A percentile compares a stretch with the other conserved stretches of the same genome.
Conservation (phyloP, 108 stramenopile species). For the Phaeodactylum tricornutum region DNA sequence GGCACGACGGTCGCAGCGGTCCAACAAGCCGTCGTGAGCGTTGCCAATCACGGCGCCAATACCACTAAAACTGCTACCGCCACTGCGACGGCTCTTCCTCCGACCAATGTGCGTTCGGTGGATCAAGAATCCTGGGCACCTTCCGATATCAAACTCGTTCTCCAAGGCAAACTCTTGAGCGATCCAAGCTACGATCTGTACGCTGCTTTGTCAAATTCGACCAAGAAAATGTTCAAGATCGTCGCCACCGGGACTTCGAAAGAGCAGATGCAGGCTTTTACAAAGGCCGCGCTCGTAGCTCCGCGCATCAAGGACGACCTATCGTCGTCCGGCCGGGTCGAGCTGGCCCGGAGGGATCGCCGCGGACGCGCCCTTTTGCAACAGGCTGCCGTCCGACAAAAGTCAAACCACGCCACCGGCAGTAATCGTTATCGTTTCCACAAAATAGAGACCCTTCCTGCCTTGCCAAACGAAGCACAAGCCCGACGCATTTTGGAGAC, state of each 20-base stretch:
- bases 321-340: background rate
- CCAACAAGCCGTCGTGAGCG: background rate
- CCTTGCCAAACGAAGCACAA: slow-evolving; percentile 6
- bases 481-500: slow-evolving; percentile 8
- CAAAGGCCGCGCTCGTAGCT: background rate
- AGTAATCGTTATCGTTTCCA: slow-evolving; percentile 16
- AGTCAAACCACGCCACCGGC: background rate
- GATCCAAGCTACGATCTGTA: background rate
- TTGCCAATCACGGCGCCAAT: background rate
- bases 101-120: no score
- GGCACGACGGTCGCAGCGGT: background rate
- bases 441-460: slow-evolving; percentile 12
- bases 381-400: background rate
- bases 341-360: background rate
- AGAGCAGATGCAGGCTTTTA: background rate
- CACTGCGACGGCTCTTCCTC: background rate
- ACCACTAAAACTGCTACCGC: background rate
- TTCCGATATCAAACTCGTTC: slow-evolving; percentile 9
- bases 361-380: slow-evolving; percentile 7
- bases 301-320: slow-evolving; percentile 14
- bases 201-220: background rate
- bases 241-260: slow-evolving; percentile 9
- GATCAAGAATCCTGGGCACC: no score
- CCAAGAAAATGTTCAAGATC: slow-evolving; percentile 6
- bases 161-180: slow-evolving; percentile 9